A percentile compares a stretch with the other conserved stretches of the same genome.
phyloP scores from a whole-genome alignment of 1,284 basidiomycete species.

The Veloporphyrellus conicus region DNA sequence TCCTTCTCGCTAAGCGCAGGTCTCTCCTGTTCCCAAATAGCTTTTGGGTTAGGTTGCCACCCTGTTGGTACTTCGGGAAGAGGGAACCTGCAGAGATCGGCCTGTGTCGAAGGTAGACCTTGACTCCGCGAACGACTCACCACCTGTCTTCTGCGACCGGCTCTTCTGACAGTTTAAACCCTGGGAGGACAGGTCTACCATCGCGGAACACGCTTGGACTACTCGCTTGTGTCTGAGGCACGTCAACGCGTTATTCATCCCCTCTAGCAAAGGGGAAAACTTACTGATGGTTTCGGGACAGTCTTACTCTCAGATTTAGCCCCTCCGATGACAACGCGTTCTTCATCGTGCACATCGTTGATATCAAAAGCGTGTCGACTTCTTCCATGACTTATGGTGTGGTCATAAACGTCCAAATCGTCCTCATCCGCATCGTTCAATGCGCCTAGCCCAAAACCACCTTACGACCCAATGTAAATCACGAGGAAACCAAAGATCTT shows the following conservation, averaged over 20 bases:
- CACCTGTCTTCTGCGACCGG: conserved; percentile 71
- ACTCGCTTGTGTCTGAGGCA: conserved; percentile 36
- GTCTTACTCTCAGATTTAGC: conserved; percentile 1
- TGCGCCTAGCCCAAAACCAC: conserved; percentile 82
- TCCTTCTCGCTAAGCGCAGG: conserved; percentile 48
- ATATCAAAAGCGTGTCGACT: conserved; percentile 69
- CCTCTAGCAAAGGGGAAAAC: background rate
- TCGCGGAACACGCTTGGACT: conserved; percentile 58
- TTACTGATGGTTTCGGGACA: conserved; percentile 16
- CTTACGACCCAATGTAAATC: conserved; percentile 35
- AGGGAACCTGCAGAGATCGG: conserved; percentile 59
- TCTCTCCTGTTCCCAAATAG: conserved; percentile 65
- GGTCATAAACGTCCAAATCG: conserved; percentile 81
- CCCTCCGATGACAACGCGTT: conserved; percentile 41
- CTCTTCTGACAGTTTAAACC: conserved; percentile 70
- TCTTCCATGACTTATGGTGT: conserved; percentile 34
- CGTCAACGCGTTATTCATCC: conserved; percentile 20
- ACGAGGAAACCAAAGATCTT: background rate
- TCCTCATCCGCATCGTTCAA: conserved; percentile 86
- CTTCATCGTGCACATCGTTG: conserved; percentile 60
- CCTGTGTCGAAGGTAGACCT: conserved; percentile 10
- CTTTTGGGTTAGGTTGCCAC: conserved; percentile 81
- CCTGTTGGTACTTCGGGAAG: conserved; percentile 74
- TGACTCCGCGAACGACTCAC: conserved; percentile 40
- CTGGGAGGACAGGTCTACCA: conserved; percentile 67